Conservation (phyloP, 352 stramenopile species). For the Phytopythium sindhum region DNA sequence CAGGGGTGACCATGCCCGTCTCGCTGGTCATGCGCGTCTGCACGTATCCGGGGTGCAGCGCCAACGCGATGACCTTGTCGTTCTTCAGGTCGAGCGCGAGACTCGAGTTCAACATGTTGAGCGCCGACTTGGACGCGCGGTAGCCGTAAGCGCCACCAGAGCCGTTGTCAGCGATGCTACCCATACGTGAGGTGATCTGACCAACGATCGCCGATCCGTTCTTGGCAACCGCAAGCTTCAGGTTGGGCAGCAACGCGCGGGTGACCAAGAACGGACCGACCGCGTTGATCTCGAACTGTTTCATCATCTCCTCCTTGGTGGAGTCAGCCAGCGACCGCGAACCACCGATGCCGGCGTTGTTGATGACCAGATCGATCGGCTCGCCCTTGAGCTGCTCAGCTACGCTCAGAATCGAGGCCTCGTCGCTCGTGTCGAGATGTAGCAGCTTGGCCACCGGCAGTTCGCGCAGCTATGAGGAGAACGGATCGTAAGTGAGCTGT, state of each 20-base stretch:
- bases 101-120: conserved; percentile 66
- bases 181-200: conserved; percentile 46
- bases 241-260: conserved; percentile 39
- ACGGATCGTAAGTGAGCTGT: too few relatives aligned
- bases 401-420: conserved; percentile 34
- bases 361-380: conserved; percentile 56
- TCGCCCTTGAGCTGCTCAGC: conserved; percentile 38
- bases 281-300: conserved; percentile 63
- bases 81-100: conserved; percentile 44
- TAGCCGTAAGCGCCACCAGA: conserved; percentile 51
- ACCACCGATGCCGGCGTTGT: conserved; percentile 55
- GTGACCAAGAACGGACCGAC: conserved; percentile 62
- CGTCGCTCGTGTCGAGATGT: conserved; percentile 27
- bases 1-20: conserved; percentile 24
- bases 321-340: conserved; percentile 18
- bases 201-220: conserved; percentile 31
- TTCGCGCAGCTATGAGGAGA: conserved; percentile 17
- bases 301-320: conserved; percentile 45
- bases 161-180: conserved; percentile 39
- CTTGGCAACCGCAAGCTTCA: conserved; percentile 32
- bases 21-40: conserved; percentile 45
- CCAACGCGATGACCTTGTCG: conserved; percentile 39
- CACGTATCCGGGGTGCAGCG: conserved; percentile 59
- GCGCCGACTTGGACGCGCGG: conserved; percentile 61
- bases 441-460: conserved; percentile 23